These are phyloP conservation scores for Naganishia vaughanmartiniae DNA, from an alignment of 768 basidiomycete species.

Conservation along the genomic window DNA sequence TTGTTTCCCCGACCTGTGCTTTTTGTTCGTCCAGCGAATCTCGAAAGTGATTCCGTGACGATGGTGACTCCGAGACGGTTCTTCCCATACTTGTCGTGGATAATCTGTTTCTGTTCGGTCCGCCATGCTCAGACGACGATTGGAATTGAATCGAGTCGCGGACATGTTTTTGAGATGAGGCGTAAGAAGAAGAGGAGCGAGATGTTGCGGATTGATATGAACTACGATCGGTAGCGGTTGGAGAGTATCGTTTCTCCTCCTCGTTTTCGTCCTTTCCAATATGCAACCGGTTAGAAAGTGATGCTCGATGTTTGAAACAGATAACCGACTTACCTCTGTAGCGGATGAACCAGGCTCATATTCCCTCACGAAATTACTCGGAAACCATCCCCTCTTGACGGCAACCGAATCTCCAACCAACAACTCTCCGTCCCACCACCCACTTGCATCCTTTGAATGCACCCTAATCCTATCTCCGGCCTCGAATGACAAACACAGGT, in stretches of 20 bases:
- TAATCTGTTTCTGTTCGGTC: not conserved
- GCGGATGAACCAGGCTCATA: constrained; percentile 24
- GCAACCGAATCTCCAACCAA: constrained; percentile 31
- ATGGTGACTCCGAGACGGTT: not conserved
- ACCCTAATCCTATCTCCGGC: constrained; percentile 90
- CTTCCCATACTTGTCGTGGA: constrained; percentile 4
- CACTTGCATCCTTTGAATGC: constrained; percentile 77
- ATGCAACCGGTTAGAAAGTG: constrained; percentile 32
- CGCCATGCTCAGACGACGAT: not conserved
- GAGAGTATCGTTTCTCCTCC: constrained; percentile 8
- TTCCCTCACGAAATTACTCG: constrained; percentile 75
- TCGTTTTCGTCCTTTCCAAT: constrained; percentile 11
- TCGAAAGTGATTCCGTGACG: not conserved
- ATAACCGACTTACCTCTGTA: constrained; percentile 11
- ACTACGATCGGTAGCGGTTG: constrained; percentile 25
- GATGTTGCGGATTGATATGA: constrained; percentile 26
- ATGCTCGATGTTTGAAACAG: not conserved
- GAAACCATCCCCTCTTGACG: constrained; percentile 85
- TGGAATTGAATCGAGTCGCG: not conserved
- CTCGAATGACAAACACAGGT: constrained; percentile 79
- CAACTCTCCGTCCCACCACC: constrained; percentile 99
- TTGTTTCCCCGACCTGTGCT: constrained; percentile 63
- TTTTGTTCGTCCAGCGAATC: constrained; percentile 12
- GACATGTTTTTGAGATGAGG: not conserved
- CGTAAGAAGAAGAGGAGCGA: constrained; percentile 14